Percentiles rank a stretch among this genome's conserved stretches.
Evolutionary conservation across 805 yeast species (phyloP).

Genomic region (Grigorovia transvaalensis): DNA sequence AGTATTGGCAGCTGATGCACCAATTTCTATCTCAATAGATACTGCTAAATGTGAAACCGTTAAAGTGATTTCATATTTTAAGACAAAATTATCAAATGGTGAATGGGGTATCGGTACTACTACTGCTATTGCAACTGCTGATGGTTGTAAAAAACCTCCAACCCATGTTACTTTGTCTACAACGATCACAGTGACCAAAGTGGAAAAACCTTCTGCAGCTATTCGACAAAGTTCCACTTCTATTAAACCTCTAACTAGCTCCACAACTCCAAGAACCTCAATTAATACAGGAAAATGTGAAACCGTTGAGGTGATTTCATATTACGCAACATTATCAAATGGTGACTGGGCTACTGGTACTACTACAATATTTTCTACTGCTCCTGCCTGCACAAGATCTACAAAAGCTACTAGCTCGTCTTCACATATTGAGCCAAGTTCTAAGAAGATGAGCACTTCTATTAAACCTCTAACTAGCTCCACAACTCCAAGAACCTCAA

Average conservation of each 20-base stretch:
- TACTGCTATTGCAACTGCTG: not conserved
- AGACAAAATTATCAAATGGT: not conserved
- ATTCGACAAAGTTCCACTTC: not conserved
- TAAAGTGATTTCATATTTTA: not conserved
- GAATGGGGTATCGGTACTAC: not conserved
- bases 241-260: no score
- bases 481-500: not conserved
- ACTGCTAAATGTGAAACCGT: not conserved
- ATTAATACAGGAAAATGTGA: not conserved
- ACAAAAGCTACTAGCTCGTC: no score
- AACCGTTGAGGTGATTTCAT: not conserved
- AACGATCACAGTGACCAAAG: no score
- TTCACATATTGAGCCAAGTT: no score
- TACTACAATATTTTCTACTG: not conserved
- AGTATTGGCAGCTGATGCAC: not conserved
- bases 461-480: not conserved
- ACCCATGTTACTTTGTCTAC: not conserved
- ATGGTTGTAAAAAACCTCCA: not conserved
- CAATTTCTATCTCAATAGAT: not conserved
- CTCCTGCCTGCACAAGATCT: no score
- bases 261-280: not conserved
- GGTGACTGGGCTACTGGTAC: not conserved
- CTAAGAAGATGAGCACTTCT: no score
- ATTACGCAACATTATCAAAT: not conserved
- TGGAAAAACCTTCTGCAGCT: not conserved